Evolutionary conservation across 129 eudicot genomes (phyloP).

Genomic region (Ambrosia trifida): DNA sequence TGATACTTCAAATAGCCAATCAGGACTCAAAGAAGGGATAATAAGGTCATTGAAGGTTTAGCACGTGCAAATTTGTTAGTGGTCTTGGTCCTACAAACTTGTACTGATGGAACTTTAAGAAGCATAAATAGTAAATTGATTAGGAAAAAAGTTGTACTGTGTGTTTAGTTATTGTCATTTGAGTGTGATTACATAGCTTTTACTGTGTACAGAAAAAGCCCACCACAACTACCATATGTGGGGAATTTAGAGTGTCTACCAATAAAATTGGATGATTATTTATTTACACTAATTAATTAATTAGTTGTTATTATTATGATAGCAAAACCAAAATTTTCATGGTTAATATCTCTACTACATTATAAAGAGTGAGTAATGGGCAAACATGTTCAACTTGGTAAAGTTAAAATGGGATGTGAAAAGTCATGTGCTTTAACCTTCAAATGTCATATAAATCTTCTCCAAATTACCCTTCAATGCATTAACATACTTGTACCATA

Average conservation of each 20-base stretch:
- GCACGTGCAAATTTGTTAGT: conserved; percentile 27
- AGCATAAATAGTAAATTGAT: conserved; percentile 29
- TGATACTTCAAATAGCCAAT: not conserved
- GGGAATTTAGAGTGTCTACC: conserved; percentile 2
- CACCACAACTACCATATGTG: conserved; percentile 27
- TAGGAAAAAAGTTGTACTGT: conserved; percentile 21
- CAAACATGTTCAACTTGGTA: too few species aligned
- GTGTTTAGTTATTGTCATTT: conserved; percentile 30
- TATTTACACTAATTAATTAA: conserved; percentile 11
- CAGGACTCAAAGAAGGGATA: not conserved
- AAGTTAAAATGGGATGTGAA: too few species aligned
- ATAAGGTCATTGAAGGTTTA: conserved; percentile 15
- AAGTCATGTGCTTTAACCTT: too few species aligned
- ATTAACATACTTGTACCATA: too few species aligned
- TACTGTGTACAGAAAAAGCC: conserved; percentile 23
- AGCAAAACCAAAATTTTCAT: not conserved
- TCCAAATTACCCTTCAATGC: too few species aligned
- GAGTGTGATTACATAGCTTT: conserved; percentile 30
- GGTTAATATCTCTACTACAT: too few species aligned
- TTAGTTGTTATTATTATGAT: conserved; percentile 20
- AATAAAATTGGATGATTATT: not conserved
- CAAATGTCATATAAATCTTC: too few species aligned
- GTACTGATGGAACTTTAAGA: conserved; percentile 32
- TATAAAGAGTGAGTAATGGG: too few species aligned
- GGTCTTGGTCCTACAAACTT: conserved; percentile 13